Conservation (phyloP, 257 asterid species). For the Capsicum baccatum region DNA sequence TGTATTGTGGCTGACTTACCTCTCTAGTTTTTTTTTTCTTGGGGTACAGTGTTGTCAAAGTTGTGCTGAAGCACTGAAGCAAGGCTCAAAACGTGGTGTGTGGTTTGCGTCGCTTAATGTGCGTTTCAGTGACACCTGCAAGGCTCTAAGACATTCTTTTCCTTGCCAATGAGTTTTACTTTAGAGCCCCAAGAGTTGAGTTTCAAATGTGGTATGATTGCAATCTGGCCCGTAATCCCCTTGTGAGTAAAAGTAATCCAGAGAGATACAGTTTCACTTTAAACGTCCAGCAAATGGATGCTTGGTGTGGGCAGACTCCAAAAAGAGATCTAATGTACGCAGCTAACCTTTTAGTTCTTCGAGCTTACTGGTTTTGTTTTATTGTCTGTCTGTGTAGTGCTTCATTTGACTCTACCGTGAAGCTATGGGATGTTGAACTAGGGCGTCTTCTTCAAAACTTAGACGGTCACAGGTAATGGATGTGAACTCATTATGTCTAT, state of each 20-base stretch:
- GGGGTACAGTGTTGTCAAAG: not conserved
- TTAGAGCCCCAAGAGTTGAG: not conserved
- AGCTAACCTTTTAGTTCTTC: not conserved
- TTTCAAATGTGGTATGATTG: not conserved
- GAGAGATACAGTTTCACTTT: not conserved
- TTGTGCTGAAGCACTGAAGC: not conserved
- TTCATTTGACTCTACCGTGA: constrained; percentile 91
- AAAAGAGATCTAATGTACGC: not conserved
- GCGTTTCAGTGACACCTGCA: too few species aligned
- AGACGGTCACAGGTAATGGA: constrained; percentile 75
- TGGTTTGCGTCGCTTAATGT: too few species aligned
- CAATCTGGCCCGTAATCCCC: not conserved
- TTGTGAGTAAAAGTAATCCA: not conserved
- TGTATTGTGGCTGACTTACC: not conserved
- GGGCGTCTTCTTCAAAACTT: constrained; percentile 81
- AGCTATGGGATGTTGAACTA: constrained; percentile 78
- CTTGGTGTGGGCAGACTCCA: not conserved
- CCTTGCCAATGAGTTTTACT: not conserved
- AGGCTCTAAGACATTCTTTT: not conserved
- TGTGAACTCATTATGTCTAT: not conserved
- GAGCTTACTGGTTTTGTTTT: constrained; percentile 18
- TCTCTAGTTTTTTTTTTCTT: not conserved
- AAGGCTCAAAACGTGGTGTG: not conserved
- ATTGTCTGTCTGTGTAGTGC: constrained; percentile 57
- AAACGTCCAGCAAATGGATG: not conserved